Conservation (phyloP, 345 rosid genomes). For the Xanthoceras sorbifolium region DNA sequence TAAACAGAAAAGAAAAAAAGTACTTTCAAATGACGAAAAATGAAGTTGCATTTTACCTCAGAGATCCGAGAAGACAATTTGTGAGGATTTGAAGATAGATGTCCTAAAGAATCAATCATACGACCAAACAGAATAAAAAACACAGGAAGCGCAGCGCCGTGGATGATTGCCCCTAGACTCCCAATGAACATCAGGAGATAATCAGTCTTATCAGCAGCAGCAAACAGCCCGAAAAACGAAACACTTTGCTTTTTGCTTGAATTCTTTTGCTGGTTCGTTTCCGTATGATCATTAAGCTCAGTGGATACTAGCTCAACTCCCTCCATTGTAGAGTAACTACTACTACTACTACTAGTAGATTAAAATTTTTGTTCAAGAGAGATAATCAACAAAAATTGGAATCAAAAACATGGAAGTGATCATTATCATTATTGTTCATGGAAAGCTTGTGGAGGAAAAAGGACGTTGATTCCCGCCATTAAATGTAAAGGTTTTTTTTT, state of each 20-base stretch:
- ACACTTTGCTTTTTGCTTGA: constrained; percentile 30
- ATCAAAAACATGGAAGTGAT: background rate
- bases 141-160: constrained; percentile 71
- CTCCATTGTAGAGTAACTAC: constrained; percentile 23
- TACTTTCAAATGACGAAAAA: background rate
- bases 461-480: constrained; percentile 25
- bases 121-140: constrained; percentile 68
- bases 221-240: constrained; percentile 63
- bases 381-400: too few relatives aligned
- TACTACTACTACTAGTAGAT: background rate
- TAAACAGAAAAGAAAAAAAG: background rate
- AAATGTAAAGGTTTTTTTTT: constrained; percentile 27
- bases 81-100: constrained; percentile 52
- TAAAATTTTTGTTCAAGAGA: background rate
- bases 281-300: constrained; percentile 3
- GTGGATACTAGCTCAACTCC: constrained; percentile 20
- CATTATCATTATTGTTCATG: constrained; percentile 14
- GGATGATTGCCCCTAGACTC: constrained; percentile 59
- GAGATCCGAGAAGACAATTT: constrained; percentile 54
- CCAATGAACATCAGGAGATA: constrained; percentile 60
- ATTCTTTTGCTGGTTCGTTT: constrained; percentile 18
- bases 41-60: constrained; percentile 38
- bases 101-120: constrained; percentile 73
- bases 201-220: constrained; percentile 63
- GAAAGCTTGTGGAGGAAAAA: constrained; percentile 13